Conservation (phyloP, 2,329 filamentous ascomycete genomes). For the Penicillium occitanis region DNA sequence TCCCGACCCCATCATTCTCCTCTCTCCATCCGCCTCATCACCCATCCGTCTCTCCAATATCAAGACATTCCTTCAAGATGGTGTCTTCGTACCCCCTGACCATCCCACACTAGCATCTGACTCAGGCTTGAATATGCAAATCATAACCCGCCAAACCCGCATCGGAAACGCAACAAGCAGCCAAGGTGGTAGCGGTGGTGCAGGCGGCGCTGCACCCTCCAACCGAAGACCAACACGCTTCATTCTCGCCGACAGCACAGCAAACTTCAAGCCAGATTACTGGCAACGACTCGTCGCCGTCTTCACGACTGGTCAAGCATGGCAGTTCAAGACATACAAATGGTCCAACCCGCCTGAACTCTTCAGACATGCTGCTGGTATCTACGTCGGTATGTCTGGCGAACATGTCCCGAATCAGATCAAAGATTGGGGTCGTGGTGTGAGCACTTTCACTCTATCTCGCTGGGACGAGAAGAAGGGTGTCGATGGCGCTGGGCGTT, state of each 20-base stretch:
- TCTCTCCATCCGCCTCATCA: constrained; percentile 93
- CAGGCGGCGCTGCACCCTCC: constrained; percentile 51
- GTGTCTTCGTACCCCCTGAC: constrained; percentile 23
- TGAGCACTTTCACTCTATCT: constrained; percentile 77
- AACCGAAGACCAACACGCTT: constrained; percentile 73
- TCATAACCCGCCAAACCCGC: constrained; percentile 65
- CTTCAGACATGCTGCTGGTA: constrained; percentile 81
- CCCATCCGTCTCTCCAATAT: constrained; percentile 94
- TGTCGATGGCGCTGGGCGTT: constrained; percentile 50
- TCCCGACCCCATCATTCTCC: constrained; percentile 85
- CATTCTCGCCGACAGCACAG: constrained; percentile 88
- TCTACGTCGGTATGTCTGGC: constrained; percentile 89
- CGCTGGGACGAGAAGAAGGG: constrained; percentile 64
- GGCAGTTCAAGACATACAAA: constrained; percentile 99
- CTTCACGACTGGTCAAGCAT: constrained; percentile 94
- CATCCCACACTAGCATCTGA: constrained; percentile 57
- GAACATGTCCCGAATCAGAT: constrained; percentile 77
- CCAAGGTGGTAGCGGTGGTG: constrained; percentile 18
- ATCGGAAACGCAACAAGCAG: constrained; percentile 1
- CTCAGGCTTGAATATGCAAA: constrained; percentile 74
- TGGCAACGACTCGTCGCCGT: constrained; percentile 94
- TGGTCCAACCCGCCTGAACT: constrained; percentile 87
- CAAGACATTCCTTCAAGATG: constrained; percentile 50
- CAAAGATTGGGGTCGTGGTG: constrained; percentile 79
- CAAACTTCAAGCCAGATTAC: constrained; percentile 97